These are phyloP conservation scores for Wickerhamiella alocasiicola DNA, from an alignment of 805 yeast species.

Conservation along the genomic window DNA sequence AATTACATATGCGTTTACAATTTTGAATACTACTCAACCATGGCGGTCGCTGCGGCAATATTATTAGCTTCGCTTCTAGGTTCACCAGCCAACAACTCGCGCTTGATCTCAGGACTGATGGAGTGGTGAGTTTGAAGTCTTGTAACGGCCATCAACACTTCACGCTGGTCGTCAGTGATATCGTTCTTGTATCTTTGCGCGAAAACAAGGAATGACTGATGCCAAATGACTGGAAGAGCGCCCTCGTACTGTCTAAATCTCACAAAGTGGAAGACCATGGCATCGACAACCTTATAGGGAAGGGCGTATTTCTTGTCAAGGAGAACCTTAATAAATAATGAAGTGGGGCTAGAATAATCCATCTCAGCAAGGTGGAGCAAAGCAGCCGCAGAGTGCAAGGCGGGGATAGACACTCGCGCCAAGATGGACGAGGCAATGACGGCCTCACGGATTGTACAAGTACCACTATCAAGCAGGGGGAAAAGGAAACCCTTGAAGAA, in stretches of 20 bases:
- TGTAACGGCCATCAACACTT: constrained; percentile 78
- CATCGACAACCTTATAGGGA: constrained; percentile 93
- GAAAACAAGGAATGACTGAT: constrained; percentile 85
- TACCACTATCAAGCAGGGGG: constrained; percentile 73
- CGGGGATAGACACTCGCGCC: constrained; percentile 83
- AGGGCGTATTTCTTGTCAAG: constrained; percentile 91
- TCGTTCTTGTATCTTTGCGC: constrained; percentile 95
- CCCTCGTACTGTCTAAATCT: constrained; percentile 52
- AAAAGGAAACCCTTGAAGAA: constrained; percentile 92
- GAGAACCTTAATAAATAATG: constrained; percentile 78
- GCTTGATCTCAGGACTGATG: constrained; percentile 86
- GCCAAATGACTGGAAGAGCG: constrained; percentile 90
- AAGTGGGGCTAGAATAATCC: constrained; percentile 78
- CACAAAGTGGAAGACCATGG: constrained; percentile 86
- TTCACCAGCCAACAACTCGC: constrained; percentile 77
- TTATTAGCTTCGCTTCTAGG: constrained; percentile 11
- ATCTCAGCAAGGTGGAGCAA: constrained; percentile 67
- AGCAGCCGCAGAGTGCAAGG: constrained; percentile 92
- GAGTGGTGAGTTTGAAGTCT: constrained; percentile 81
- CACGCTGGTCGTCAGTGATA: constrained; percentile 97
- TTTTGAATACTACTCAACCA: neutral
- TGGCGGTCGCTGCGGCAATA: constrained; percentile 1
- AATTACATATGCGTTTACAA: too few relatives aligned
- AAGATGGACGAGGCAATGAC: constrained; percentile 87
- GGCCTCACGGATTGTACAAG: constrained; percentile 84